A percentile compares a stretch with the other conserved stretches of the same genome.
Evolutionary conservation across 148 eudicot genomes (phyloP).

Genomic region (Heliamphora exappendiculata): DNA sequence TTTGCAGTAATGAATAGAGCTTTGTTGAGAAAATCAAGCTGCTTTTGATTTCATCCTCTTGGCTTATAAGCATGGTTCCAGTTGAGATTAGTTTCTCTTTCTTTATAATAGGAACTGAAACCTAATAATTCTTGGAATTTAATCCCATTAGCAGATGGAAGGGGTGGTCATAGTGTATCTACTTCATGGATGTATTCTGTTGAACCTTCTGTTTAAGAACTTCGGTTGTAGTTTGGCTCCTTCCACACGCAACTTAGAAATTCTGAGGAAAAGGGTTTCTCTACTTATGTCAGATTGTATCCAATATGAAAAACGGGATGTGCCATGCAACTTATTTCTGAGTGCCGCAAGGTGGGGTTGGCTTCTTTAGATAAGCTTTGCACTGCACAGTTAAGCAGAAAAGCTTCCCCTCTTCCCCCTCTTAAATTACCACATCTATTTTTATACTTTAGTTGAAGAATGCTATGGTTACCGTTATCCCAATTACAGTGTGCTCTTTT

Average conservation of each 20-base stretch:
- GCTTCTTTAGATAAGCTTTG: neutral
- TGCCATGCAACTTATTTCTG: neutral
- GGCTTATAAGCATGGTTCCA: too few species aligned
- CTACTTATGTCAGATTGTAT: neutral
- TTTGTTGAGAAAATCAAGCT: too few species aligned
- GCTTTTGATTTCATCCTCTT: too few species aligned
- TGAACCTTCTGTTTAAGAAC: neutral
- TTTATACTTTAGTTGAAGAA: neutral
- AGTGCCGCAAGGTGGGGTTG: conserved; percentile 1
- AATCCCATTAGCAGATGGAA: neutral
- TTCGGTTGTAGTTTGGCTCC: neutral
- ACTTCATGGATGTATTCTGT: neutral
- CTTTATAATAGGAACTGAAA: too few species aligned
- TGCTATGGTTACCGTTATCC: too few species aligned
- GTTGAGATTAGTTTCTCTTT: too few species aligned
- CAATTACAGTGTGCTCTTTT: neutral
- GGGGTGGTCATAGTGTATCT: neutral
- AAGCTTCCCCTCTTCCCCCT: neutral
- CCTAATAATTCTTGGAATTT: neutral
- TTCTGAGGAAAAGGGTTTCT: neutral
- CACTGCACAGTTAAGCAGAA: neutral
- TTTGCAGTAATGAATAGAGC: too few species aligned
- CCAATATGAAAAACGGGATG: neutral
- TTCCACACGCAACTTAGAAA: neutral
- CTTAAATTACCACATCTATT: neutral